Conservation (phyloP, 345 rosid genomes). For the Gossypium rotundifolium region DNA sequence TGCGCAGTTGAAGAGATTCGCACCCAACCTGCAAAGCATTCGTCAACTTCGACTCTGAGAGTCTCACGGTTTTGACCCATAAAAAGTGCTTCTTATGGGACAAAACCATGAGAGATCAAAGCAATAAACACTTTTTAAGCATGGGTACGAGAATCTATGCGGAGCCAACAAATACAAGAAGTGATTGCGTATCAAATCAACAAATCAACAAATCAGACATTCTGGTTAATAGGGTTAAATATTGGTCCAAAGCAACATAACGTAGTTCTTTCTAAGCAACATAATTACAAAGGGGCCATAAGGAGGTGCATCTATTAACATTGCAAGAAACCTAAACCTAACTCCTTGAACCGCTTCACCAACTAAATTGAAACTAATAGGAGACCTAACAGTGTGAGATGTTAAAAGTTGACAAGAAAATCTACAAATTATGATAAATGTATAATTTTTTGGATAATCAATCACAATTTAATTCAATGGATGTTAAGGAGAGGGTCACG, state of each 20-base stretch:
- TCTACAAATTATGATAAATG: neutral
- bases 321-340: neutral
- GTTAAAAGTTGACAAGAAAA: neutral
- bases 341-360: neutral
- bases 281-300: neutral
- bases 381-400: neutral
- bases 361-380: neutral
- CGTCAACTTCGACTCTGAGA: neutral
- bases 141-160: neutral
- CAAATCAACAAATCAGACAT: neutral
- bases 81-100: neutral
- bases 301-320: neutral
- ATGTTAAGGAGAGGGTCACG: neutral
- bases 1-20: neutral
- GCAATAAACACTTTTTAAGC: neutral
- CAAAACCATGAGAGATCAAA: neutral
- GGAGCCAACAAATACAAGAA: neutral
- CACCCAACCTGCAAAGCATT: neutral
- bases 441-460: neutral
- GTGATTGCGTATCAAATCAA: neutral
- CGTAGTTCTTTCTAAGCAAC: neutral
- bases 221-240: too few species aligned
- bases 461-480: neutral
- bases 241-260: neutral
- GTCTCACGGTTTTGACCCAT: neutral